Evolutionary conservation across 805 yeast genomes (phyloP).

Genomic region (Saturnispora dispora): DNA sequence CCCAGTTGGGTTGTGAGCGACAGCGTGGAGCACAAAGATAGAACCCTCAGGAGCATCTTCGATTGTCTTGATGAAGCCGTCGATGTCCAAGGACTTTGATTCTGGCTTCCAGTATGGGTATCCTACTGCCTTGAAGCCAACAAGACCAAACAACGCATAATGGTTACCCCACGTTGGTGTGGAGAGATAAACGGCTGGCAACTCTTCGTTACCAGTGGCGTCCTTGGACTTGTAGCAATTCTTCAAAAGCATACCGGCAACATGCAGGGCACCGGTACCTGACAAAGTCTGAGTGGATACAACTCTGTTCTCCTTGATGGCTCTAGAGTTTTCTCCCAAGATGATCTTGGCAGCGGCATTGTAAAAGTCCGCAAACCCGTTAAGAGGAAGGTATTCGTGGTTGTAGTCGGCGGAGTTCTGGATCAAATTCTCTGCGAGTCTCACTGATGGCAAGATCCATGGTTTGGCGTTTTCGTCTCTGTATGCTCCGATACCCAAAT

Average conservation of each 20-base stretch:
- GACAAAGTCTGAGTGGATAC: constrained; percentile 70
- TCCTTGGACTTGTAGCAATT: constrained; percentile 33
- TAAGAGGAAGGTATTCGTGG: constrained; percentile 84
- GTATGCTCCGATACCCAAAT: constrained; percentile 89
- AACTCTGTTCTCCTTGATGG: constrained; percentile 38
- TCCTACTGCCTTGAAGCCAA: constrained; percentile 55
- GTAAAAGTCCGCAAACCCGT: constrained; percentile 64
- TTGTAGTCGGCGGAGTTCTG: constrained; percentile 52
- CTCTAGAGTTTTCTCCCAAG: constrained; percentile 51
- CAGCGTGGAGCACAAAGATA: constrained; percentile 77
- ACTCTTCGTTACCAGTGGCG: constrained; percentile 18
- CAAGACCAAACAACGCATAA: constrained; percentile 63
- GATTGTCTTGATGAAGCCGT: constrained; percentile 58
- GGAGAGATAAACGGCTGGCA: constrained; percentile 55
- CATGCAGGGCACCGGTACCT: constrained; percentile 87
- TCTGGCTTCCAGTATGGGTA: constrained; percentile 84
- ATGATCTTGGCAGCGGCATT: constrained; percentile 65
- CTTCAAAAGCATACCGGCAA: constrained; percentile 66
- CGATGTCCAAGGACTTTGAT: constrained; percentile 61
- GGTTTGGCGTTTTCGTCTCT: constrained; percentile 86
- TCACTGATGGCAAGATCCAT: constrained; percentile 76
- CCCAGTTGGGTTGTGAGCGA: constrained; percentile 98
- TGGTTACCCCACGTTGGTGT: constrained; percentile 99
- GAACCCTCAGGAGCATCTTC: constrained; percentile 66
- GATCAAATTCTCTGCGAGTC: constrained; percentile 58